These are phyloP conservation scores for Sporothrix mexicana DNA, from an alignment of 2,329 filamentous ascomycete species.

Conservation along the genomic window DNA sequence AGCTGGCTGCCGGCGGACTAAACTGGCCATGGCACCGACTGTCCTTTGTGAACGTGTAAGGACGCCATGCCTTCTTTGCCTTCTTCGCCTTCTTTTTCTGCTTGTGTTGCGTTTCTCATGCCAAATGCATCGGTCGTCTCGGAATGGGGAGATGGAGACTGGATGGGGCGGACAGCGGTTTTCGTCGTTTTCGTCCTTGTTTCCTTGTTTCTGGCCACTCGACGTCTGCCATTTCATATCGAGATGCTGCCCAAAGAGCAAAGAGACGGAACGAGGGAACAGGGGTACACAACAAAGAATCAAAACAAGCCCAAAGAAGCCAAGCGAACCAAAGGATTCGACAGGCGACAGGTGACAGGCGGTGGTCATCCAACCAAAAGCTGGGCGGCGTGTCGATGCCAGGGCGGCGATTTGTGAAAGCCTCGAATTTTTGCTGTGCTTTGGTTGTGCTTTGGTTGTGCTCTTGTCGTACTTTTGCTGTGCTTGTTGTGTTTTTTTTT, in stretches of 20 bases:
- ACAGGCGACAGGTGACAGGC: background rate
- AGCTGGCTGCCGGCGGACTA: background rate
- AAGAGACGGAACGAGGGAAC: background rate
- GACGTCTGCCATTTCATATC: background rate
- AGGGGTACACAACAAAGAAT: background rate
- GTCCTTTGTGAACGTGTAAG: background rate
- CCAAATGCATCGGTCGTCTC: background rate
- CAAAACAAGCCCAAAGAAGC: background rate
- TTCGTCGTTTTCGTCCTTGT: background rate
- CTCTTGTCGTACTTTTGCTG: background rate
- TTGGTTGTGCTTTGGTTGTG: constrained; percentile 1
- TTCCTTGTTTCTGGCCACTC: background rate
- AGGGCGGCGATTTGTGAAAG: background rate
- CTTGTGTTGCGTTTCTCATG: constrained; percentile 14
- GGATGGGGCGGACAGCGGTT: background rate
- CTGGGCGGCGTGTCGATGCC: background rate
- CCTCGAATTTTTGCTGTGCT: background rate
- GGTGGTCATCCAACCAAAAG: background rate
- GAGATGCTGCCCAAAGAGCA: background rate
- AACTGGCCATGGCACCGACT: background rate
- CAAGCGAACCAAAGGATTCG: background rate
- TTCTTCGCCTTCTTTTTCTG: background rate
- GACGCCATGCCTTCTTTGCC: background rate
- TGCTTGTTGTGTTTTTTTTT: background rate
- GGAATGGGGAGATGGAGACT: background rate